Evolutionary conservation across 768 basidiomycete species (phyloP).

Genomic region (Sistotremastrum suecicum): DNA sequence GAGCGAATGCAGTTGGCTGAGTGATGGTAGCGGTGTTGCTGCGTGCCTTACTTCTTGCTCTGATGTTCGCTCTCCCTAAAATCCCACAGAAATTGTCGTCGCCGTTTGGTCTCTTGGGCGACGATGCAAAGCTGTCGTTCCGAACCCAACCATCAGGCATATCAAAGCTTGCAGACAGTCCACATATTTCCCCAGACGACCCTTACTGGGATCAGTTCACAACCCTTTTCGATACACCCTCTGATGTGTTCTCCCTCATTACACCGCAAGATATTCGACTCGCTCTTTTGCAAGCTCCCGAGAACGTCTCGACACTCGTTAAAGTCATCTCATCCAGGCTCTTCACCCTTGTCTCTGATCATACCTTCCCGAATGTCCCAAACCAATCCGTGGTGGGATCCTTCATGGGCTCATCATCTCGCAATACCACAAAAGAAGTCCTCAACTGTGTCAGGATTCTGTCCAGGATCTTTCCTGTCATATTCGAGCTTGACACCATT

Average conservation of each 20-base stretch:
- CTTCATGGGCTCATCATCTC: conserved; percentile 45
- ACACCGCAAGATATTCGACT: conserved; percentile 76
- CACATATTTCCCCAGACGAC: conserved; percentile 53
- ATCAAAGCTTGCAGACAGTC: conserved; percentile 49
- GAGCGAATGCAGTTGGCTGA: no score
- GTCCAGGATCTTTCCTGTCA: conserved; percentile 77
- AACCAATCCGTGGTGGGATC: conserved; percentile 48
- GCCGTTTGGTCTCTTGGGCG: conserved; percentile 66
- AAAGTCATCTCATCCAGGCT: conserved; percentile 52
- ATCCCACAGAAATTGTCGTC: conserved; percentile 60
- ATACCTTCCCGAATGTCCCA: conserved; percentile 58
- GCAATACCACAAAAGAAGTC: conserved; percentile 71
- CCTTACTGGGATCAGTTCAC: conserved; percentile 88
- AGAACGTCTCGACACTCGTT: conserved; percentile 77
- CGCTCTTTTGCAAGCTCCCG: conserved; percentile 67
- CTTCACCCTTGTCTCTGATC: conserved; percentile 63
- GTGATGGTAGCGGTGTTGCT: no score
- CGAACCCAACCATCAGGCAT: conserved; percentile 73
- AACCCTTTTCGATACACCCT: conserved; percentile 73
- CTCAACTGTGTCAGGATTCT: conserved; percentile 88
- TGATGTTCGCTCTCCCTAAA: conserved; percentile 30
- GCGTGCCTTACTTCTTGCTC: no score
- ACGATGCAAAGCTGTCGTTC: conserved; percentile 84
- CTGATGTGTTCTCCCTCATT: conserved; percentile 84
- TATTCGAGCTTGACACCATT: conserved; percentile 71